phyloP scores from a whole-genome alignment of 2,329 filamentous ascomycete species.

The Monosporascus cannonballus region DNA sequence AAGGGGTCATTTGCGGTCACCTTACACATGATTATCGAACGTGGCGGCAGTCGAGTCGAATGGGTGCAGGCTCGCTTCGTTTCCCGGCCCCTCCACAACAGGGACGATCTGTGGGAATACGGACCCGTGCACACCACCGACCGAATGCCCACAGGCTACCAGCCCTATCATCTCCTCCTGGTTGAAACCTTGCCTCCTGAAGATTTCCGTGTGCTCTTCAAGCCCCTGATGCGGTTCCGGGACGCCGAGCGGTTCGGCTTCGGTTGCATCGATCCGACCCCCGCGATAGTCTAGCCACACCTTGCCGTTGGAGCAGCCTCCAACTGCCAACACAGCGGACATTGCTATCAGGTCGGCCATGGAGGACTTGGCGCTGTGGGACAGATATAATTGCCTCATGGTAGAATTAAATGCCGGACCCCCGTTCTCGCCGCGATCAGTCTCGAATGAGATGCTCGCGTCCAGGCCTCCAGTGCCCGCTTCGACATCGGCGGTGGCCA shows the following conservation, averaged over 20 bases:
- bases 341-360: constrained; percentile 24
- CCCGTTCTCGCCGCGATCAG: constrained; percentile 18
- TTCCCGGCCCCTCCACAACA: constrained; percentile 9
- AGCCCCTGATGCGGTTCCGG: constrained; percentile 18
- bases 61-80: constrained; percentile 1
- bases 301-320: constrained; percentile 18
- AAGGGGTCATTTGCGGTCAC: not conserved
- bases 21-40: constrained; percentile 15
- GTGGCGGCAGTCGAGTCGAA: constrained; percentile 15
- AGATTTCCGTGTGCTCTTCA: constrained; percentile 19
- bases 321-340: constrained; percentile 23
- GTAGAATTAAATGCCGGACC: constrained; percentile 20
- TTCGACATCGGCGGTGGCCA: constrained; percentile 17
- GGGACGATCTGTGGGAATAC: not conserved
- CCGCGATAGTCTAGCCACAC: constrained; percentile 18
- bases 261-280: constrained; percentile 20
- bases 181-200: constrained; percentile 19
- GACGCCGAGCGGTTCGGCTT: constrained; percentile 21
- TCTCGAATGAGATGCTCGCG: constrained; percentile 25
- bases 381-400: constrained; percentile 14
- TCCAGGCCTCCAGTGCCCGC: constrained; percentile 23
- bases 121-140: constrained; percentile 8
- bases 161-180: constrained; percentile 18
- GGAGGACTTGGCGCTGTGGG: constrained; percentile 5
- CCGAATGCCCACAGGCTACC: constrained; percentile 22